phyloP scores from a whole-genome alignment of 805 yeast genomes.

The Groenewaldozyma tartarivorans region DNA sequence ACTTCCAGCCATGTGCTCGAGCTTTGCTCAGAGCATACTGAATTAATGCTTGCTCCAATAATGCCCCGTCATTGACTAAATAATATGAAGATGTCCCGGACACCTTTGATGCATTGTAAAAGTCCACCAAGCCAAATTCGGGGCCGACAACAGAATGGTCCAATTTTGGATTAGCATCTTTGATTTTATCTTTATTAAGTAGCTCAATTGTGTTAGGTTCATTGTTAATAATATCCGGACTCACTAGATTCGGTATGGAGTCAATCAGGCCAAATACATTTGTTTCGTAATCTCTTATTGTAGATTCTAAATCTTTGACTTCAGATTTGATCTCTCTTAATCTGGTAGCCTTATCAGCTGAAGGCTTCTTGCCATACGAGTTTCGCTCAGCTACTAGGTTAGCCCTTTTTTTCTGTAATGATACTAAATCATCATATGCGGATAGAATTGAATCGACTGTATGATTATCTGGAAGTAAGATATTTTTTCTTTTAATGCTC shows the following conservation, averaged over 20 bases:
- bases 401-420: slow-evolving; percentile 8
- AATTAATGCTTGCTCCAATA: slow-evolving; percentile 79
- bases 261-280: slow-evolving; percentile 17
- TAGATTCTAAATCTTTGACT: slow-evolving; percentile 12
- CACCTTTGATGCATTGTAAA: slow-evolving; percentile 59
- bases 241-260: slow-evolving; percentile 26
- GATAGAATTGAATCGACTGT: slow-evolving; percentile 18
- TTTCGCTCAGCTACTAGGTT: slow-evolving; percentile 11
- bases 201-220: slow-evolving; percentile 17
- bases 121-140: slow-evolving; percentile 56
- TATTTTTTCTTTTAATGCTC: slow-evolving; percentile 18
- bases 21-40: slow-evolving; percentile 70
- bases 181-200: slow-evolving; percentile 14
- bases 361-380: slow-evolving; percentile 12
- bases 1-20: slow-evolving; percentile 51
- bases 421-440: slow-evolving; percentile 16
- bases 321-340: slow-evolving; percentile 13
- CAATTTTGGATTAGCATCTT: slow-evolving; percentile 4
- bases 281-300: slow-evolving; percentile 7
- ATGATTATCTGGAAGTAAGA: slow-evolving; percentile 11
- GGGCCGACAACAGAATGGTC: slow-evolving; percentile 67
- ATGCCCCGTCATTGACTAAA: slow-evolving; percentile 73
- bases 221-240: slow-evolving; percentile 13
- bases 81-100: slow-evolving; percentile 75
- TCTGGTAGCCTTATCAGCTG: slow-evolving; percentile 3